These are phyloP conservation scores for Termitomyces sp. DNA, from an alignment of 768 basidiomycete genomes.

Conservation along the genomic window DNA sequence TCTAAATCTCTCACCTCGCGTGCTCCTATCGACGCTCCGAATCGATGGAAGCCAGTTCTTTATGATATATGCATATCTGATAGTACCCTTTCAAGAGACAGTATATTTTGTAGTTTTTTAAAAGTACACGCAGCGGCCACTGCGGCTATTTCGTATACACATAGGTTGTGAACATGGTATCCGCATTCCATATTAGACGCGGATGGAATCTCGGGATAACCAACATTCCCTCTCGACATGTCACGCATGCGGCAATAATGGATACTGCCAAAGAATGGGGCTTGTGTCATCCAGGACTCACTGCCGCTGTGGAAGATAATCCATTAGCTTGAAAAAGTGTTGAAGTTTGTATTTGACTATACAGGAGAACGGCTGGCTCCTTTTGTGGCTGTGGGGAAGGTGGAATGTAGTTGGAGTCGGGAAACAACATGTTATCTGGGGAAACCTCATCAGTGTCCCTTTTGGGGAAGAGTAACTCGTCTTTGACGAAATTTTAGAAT, in stretches of 20 bases:
- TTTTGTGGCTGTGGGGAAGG: not conserved
- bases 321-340: not conserved
- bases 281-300: not conserved
- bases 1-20: too few species aligned
- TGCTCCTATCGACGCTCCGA: not conserved
- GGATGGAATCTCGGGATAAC: not conserved
- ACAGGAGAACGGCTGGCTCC: not conserved
- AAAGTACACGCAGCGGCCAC: not conserved
- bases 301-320: too few species aligned
- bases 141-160: too few species aligned
- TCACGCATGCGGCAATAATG: too few species aligned
- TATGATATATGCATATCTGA: not conserved
- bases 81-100: not conserved
- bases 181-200: not conserved
- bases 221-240: not conserved
- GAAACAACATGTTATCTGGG: not conserved
- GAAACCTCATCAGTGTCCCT: not conserved
- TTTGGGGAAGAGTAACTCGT: not conserved
- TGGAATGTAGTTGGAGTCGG: too few species aligned
- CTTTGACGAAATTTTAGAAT: not conserved
- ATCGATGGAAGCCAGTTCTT: not conserved
- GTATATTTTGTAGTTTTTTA: not conserved
- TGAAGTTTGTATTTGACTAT: too few species aligned
- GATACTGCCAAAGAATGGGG: too few species aligned
- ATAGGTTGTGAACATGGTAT: not conserved